phyloP scores from a whole-genome alignment of 1,284 basidiomycete genomes.

The Tetrapyrgos nigripes region DNA sequence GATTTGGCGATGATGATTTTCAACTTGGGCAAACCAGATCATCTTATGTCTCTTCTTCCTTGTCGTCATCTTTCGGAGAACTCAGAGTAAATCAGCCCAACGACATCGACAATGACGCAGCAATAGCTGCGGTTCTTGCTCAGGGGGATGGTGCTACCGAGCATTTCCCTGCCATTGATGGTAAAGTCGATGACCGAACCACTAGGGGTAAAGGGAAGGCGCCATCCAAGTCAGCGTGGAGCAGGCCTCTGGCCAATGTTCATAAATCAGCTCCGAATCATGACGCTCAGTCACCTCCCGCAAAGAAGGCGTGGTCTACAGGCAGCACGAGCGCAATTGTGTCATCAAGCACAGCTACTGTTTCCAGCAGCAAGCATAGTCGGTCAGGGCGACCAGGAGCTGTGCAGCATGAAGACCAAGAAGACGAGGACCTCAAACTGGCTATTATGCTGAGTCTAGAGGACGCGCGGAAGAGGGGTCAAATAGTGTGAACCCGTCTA shows the following conservation, averaged over 20 bases:
- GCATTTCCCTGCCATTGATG: background rate
- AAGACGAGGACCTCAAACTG: constrained; percentile 18
- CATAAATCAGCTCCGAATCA: background rate
- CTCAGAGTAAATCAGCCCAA: background rate
- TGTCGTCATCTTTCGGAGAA: constrained; percentile 3
- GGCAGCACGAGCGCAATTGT: background rate
- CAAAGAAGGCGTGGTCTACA: background rate
- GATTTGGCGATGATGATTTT: constrained; percentile 22
- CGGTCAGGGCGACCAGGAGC: background rate
- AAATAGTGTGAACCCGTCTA: background rate
- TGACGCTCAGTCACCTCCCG: background rate
- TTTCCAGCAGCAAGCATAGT: background rate
- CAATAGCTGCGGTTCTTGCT: background rate
- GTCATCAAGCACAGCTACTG: background rate
- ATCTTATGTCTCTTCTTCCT: constrained; percentile 10
- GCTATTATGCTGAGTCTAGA: constrained; percentile 17
- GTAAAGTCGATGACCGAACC: background rate
- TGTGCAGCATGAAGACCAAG: constrained; percentile 5
- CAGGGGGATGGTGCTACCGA: background rate
- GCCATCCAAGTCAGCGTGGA: constrained; percentile 13
- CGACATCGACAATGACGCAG: background rate
- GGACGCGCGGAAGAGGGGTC: constrained; percentile 2
- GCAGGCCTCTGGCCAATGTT: constrained; percentile 7
- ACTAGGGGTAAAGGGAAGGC: background rate
- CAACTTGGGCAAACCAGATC: background rate